Evolutionary conservation across 768 basidiomycete species (phyloP).

Genomic region (Chalciporus chontae): DNA sequence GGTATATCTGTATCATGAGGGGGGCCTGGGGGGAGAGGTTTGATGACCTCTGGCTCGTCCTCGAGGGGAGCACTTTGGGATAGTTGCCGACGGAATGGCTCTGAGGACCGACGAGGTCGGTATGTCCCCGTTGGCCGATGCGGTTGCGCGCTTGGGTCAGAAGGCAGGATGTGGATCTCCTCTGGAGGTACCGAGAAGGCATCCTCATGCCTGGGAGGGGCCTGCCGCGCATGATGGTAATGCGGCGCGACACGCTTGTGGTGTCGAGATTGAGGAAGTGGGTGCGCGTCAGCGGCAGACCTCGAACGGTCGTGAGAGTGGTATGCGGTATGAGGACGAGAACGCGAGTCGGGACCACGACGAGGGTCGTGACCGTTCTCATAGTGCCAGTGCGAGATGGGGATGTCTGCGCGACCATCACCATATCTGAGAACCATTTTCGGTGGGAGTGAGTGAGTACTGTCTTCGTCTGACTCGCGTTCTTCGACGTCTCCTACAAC

Average conservation of each 20-base stretch:
- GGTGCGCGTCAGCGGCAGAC: slow-evolving; percentile 32
- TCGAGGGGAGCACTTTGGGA: slow-evolving; percentile 16
- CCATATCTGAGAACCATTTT: slow-evolving; percentile 68
- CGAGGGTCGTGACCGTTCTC: slow-evolving; percentile 22
- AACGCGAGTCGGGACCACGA: slow-evolving; percentile 23
- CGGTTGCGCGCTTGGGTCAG: slow-evolving; percentile 37
- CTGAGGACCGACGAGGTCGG: slow-evolving; percentile 30
- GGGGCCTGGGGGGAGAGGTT: slow-evolving; percentile 32
- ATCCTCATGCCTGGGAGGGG: slow-evolving; percentile 17
- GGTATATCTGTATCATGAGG: slow-evolving; percentile 22
- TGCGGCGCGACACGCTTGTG: slow-evolving; percentile 9
- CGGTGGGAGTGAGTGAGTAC: slow-evolving; percentile 52
- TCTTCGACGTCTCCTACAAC: slow-evolving; percentile 37
- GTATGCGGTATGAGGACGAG: slow-evolving; percentile 29
- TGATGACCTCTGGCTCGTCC: slow-evolving; percentile 31
- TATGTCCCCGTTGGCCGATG: slow-evolving; percentile 28
- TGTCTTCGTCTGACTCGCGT: slow-evolving; percentile 39
- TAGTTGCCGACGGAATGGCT: slow-evolving; percentile 24
- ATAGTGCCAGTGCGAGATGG: slow-evolving; percentile 49
- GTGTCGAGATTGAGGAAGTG: slow-evolving; percentile 30
- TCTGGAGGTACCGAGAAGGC: slow-evolving; percentile 42
- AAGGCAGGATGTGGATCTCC: slow-evolving; percentile 62
- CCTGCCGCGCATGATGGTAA: slow-evolving; percentile 13
- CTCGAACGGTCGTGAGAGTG: slow-evolving; percentile 36
- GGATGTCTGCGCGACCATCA: slow-evolving; percentile 61